Percentiles rank a stretch among this genome's conserved stretches.
Conservation (phyloP, 108 stramenopile species). For the Aurantiochytrium sp. region DNA sequence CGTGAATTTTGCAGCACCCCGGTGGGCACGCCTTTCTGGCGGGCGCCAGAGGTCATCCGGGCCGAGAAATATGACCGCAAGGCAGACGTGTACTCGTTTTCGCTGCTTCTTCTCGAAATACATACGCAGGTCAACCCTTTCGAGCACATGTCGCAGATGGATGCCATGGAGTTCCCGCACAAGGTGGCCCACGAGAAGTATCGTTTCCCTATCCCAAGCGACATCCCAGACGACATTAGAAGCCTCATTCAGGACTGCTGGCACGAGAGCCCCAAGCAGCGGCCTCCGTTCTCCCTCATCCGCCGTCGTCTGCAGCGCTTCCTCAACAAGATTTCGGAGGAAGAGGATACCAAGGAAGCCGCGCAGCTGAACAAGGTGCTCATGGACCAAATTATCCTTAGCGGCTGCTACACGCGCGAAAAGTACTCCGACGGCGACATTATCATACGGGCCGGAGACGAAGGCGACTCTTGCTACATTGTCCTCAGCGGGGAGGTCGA, state of each 20-base stretch:
- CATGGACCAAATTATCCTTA: neutral
- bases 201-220: neutral
- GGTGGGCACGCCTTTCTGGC: slow-evolving; percentile 7
- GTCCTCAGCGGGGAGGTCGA: neutral
- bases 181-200: neutral
- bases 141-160: neutral
- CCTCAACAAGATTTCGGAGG: neutral
- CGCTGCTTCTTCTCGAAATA: slow-evolving; percentile 33
- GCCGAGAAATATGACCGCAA: neutral
- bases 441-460: neutral
- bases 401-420: neutral
- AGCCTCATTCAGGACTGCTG: neutral
- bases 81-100: slow-evolving; percentile 35
- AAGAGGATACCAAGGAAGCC: neutral
- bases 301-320: neutral
- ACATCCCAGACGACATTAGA: neutral
- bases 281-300: neutral
- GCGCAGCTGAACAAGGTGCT: neutral
- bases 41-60: neutral
- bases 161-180: slow-evolving; percentile 12
- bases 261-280: neutral
- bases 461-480: neutral
- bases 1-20: neutral
- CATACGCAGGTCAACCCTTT: slow-evolving; percentile 30
- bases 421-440: neutral